Base-by-base conservation (phyloP, 176 grass and related monocot species). In the Aegilops bicornis region DNA sequence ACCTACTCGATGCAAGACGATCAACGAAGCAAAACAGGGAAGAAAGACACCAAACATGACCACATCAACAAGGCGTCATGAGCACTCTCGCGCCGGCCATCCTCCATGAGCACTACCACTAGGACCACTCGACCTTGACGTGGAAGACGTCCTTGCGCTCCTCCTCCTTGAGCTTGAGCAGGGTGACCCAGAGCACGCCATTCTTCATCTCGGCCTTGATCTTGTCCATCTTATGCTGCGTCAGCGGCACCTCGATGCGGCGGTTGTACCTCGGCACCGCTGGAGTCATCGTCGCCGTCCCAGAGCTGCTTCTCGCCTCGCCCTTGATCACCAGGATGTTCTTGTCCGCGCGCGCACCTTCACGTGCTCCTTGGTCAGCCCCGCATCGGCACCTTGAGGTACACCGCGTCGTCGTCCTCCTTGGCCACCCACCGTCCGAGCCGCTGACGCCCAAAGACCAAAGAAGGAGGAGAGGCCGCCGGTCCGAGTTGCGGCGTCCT, bases 121-220 rank as follows among this genome's bases (percentile, higher is more conserved):
- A 3, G 13, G 3, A 45, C 43, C 27, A 93, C 87, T 93, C 77
- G 59, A 96, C 59, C 9, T 85, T 83, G 32, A 96, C 82, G 27
- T 88, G 79, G 83, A 93, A 90, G 10, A 91, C 85, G 39, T 96
- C 87, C 69, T 50, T 85, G 82, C 89, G 79, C 42, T 96, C 89
- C 87, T 92, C 87, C 17, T 79, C 3, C 88, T 92, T 94, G 8
- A 89, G 29, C 92, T 87, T 97, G 50, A 92, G 94, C 58, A 97
- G 64, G 32, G 89, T 87, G 12, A 94, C 80, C 80, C 67, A 90
- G 63, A 97, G 95, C 76, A 92, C 60, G 35, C 95, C 95, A 20
- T 94, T 91, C 86, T 94, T 97, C 95, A 92, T 97, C 92, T 89
- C 92, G 3, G 86, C 95, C 73, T 72, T 87, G 83, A 94, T 86